Percentiles rank a stretch among this genome's conserved stretches.
These are phyloP conservation scores for Choiromyces venosus DNA, from an alignment of 495 filamentous ascomycete genomes.

Conservation along the genomic window DNA sequence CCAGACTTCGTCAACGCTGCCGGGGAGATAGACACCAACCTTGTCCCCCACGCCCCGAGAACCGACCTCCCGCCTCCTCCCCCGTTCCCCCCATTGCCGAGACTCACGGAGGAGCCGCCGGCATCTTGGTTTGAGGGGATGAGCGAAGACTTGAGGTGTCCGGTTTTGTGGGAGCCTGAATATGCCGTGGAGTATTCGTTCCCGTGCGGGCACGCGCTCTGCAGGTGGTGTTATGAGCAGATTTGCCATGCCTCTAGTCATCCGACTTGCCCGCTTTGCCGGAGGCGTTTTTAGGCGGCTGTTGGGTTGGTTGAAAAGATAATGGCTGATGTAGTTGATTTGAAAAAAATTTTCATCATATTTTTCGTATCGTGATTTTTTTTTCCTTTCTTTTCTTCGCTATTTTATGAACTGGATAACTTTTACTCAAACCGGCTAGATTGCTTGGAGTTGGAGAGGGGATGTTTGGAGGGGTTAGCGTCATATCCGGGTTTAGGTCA, in stretches of 20 bases:
- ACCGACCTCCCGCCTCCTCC: neutral
- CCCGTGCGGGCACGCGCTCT: neutral
- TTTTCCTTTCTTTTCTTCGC: too few relatives aligned
- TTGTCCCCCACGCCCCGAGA: neutral
- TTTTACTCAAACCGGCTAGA: too few relatives aligned
- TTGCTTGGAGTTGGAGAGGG: too few relatives aligned
- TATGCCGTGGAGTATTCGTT: neutral
- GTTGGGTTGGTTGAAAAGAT: neutral
- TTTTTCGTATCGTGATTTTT: too few relatives aligned
- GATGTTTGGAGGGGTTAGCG: too few relatives aligned
- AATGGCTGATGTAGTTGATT: neutral
- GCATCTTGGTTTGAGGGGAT: neutral
- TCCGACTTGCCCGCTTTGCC: neutral
- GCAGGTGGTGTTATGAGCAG: neutral
- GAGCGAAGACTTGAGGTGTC: neutral
- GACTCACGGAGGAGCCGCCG: neutral
- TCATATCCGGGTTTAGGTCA: too few relatives aligned
- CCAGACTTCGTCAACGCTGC: neutral
- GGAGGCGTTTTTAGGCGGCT: neutral
- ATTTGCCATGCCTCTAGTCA: neutral
- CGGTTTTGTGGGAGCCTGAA: neutral
- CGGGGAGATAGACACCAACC: neutral
- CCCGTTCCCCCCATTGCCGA: neutral
- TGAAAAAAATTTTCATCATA: too few relatives aligned
- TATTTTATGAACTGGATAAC: too few relatives aligned